These are phyloP conservation scores for Euptelea pleiosperma DNA, from an alignment of 164 flowering plant genomes.

Conservation along the genomic window DNA sequence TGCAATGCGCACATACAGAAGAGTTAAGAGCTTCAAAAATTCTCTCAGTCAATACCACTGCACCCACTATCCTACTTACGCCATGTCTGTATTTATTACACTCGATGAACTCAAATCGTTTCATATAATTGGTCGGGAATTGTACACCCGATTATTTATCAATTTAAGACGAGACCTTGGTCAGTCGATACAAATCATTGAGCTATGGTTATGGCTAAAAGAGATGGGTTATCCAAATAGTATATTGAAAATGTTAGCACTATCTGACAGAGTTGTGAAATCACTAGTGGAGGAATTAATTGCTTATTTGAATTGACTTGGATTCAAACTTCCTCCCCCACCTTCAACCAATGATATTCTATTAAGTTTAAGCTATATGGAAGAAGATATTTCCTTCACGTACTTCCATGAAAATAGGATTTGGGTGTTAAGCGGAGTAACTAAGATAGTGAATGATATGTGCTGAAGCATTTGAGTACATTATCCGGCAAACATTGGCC, in stretches of 20 bases:
- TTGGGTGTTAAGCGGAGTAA: slow-evolving; percentile 12
- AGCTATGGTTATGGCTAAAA: slow-evolving; percentile 52
- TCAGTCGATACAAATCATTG: slow-evolving; percentile 43
- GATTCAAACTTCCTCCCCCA: slow-evolving; percentile 1
- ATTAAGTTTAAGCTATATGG: not conserved
- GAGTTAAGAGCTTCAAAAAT: too few species aligned
- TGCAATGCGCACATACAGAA: too few species aligned
- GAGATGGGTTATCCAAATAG: slow-evolving; percentile 3
- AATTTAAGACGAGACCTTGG: slow-evolving; percentile 32
- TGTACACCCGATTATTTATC: slow-evolving; percentile 30
- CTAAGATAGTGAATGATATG: slow-evolving; percentile 21
- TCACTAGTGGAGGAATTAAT: slow-evolving; percentile 31
- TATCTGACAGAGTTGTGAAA: slow-evolving; percentile 21
- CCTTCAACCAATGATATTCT: not conserved
- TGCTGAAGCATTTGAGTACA: slow-evolving; percentile 32
- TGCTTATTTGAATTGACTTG: slow-evolving; percentile 23
- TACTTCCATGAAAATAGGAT: slow-evolving; percentile 30
- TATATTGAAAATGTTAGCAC: slow-evolving; percentile 10
- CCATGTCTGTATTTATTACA: too few species aligned
- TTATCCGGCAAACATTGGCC: too few species aligned
- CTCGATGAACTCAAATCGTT: slow-evolving; percentile 38
- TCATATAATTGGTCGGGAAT: slow-evolving; percentile 42
- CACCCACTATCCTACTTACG: too few species aligned
- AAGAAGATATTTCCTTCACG: slow-evolving; percentile 10
- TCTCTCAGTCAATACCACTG: too few species aligned